Conservation (phyloP, 768 basidiomycete species). For the Boletus reticulatus region DNA sequence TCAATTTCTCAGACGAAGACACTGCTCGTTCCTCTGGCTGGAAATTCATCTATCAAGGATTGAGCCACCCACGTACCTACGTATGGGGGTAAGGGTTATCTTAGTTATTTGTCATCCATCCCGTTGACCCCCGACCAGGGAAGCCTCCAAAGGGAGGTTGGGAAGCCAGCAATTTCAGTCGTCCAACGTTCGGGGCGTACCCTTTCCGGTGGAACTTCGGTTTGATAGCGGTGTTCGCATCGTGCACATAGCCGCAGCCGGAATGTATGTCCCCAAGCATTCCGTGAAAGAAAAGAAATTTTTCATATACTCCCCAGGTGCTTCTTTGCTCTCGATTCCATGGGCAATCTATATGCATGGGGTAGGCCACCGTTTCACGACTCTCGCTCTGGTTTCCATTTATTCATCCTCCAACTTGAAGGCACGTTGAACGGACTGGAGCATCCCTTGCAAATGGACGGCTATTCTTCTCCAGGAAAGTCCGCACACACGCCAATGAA, state of each 20-base stretch:
- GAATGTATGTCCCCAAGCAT: slow-evolving; percentile 55
- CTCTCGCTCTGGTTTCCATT: not conserved
- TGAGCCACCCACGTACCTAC: slow-evolving; percentile 51
- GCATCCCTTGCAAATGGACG: slow-evolving; percentile 43
- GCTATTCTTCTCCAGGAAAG: slow-evolving; percentile 56
- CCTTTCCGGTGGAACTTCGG: slow-evolving; percentile 62
- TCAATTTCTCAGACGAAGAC: slow-evolving; percentile 69
- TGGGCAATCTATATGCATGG: slow-evolving; percentile 77
- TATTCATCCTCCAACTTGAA: slow-evolving; percentile 34
- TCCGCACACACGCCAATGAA: slow-evolving; percentile 51
- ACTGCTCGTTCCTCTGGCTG: slow-evolving; percentile 78
- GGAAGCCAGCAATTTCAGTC: slow-evolving; percentile 45
- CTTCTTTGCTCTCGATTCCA: slow-evolving; percentile 80
- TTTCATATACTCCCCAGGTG: slow-evolving; percentile 50
- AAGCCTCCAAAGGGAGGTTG: slow-evolving; percentile 59
- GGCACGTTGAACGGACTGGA: slow-evolving; percentile 58
- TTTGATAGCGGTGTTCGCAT: slow-evolving; percentile 57
- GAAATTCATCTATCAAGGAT: slow-evolving; percentile 74
- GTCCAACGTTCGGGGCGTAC: slow-evolving; percentile 40
- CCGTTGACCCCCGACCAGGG: slow-evolving; percentile 39
- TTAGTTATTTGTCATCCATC: not conserved
- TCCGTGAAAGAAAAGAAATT: not conserved
- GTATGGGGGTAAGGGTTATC: slow-evolving; percentile 57
- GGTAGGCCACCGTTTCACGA: slow-evolving; percentile 42
- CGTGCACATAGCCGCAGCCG: slow-evolving; percentile 74